Evolutionary conservation across 1,284 basidiomycete genomes (phyloP), one percentile per base, ranked within the genome.

Genomic region (Rhizopogon parksii): DNA sequence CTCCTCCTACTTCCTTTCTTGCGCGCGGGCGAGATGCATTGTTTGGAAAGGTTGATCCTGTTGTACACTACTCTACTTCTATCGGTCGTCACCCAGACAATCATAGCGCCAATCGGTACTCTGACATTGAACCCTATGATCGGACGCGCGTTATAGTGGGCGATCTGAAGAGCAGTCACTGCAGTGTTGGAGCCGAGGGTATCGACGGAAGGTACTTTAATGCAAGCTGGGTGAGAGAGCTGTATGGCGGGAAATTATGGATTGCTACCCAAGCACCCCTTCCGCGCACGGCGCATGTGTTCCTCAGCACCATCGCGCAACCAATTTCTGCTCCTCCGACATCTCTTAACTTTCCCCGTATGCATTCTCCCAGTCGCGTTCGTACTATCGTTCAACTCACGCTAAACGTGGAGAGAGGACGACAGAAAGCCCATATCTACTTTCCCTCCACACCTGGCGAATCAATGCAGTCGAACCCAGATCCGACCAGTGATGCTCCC

Each of bases 211-310:
- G 78, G 49, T 93, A 93, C 64, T 63, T 93, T 27, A 92, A 93
- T 59, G 90, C 85, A n/a, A 88, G 78, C 59, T 91, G 88, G 85
- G 82, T 91, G 14, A 71, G 76, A 37, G 90, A 93, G 62, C 68
- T 75, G 25, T 76, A 72, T 48, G 86, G 91, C 1, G 77, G 75
- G 19, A 86, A 82, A 59, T 83, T 80, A 79, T 90, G 88, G 85
- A 86, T 93, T 51, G 89, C 89, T 7, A 77, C 86, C 1, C 90
- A 92, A 63, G 90, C 89, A 0, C 88, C 91, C 1, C 68, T 90
- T 24, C 79, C 76, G 1, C 63, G 72, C 40, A 89, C 89, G 0
- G 70, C 77, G 1, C 84, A 91, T 61, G 72, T 85, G 4, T 91
- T 91, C 65, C 77, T 92, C 58, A 85, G 79, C 55, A 65, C 87